Evolutionary conservation across 495 filamentous ascomycete genomes (phyloP).

Genomic region (Xylaria castorea): DNA sequence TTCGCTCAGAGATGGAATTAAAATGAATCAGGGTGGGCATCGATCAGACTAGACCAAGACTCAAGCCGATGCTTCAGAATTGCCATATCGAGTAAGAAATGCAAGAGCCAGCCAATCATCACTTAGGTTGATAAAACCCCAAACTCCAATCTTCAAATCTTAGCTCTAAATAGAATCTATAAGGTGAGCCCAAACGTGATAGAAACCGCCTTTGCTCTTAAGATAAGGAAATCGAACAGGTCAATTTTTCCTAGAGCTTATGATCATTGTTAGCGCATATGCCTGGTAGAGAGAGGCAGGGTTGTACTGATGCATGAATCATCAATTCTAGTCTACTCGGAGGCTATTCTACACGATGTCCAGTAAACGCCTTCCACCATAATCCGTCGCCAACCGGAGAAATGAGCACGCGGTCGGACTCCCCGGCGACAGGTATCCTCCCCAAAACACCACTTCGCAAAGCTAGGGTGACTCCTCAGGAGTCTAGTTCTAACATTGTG

Average conservation of each 20-base stretch:
- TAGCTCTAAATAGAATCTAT: background rate
- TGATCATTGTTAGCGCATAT: background rate
- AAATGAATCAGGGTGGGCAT: background rate
- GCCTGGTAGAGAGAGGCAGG: background rate
- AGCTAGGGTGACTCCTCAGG: background rate
- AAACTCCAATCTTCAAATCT: background rate
- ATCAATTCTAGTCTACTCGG: constrained; percentile 18
- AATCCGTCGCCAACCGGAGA: constrained; percentile 2
- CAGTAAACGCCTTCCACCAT: constrained; percentile 23
- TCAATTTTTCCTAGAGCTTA: background rate
- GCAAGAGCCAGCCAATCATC: background rate
- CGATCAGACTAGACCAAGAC: background rate
- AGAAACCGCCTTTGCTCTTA: background rate
- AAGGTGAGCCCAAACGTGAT: background rate
- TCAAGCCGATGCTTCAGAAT: background rate
- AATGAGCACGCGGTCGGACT: background rate
- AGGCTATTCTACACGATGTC: constrained; percentile 30
- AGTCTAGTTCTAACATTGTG: constrained; percentile 5
- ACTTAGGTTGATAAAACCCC: too few relatives aligned
- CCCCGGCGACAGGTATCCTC: background rate
- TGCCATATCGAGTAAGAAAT: background rate
- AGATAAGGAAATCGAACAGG: background rate
- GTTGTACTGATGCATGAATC: constrained; percentile 24
- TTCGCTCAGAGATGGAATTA: background rate
- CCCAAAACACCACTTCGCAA: background rate